phyloP scores from a whole-genome alignment of 139 green algal species.

The Chlorella sp. region DNA sequence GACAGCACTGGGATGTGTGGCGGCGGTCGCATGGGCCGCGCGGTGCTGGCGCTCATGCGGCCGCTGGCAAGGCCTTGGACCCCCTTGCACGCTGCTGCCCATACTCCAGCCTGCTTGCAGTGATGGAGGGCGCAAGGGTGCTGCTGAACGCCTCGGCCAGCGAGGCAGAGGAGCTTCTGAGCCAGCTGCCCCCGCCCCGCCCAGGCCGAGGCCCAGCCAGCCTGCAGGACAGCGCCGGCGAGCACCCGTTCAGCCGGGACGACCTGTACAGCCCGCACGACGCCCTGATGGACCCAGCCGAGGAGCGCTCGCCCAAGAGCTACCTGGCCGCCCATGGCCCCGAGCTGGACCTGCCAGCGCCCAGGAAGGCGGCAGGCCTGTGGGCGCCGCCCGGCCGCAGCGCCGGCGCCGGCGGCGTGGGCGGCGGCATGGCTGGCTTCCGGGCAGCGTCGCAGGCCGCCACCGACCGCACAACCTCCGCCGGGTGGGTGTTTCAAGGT shows the following conservation, averaged over 20 bases:
- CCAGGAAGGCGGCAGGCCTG: background rate
- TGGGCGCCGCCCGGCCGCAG: constrained; percentile 12
- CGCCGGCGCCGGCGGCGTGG: background rate
- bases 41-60: too few relatives aligned
- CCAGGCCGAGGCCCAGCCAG: background rate
- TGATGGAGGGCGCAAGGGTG: background rate
- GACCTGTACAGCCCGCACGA: background rate
- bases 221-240: background rate
- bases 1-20: too few relatives aligned
- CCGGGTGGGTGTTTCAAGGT: too few relatives aligned
- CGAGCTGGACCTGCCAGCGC: too few relatives aligned
- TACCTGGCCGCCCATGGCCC: too few relatives aligned
- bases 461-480: too few relatives aligned
- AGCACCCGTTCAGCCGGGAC: background rate
- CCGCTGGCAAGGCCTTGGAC: too few relatives aligned
- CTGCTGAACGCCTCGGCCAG: background rate
- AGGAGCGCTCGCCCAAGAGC: background rate
- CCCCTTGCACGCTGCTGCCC: too few relatives aligned
- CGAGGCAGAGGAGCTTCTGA: background rate
- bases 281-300: background rate
- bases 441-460: background rate
- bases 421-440: background rate
- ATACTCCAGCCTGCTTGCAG: too few relatives aligned
- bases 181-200: background rate
- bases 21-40: too few relatives aligned